Evolutionary conservation across 2,329 filamentous ascomycete species (phyloP).

Genomic region (Aspergillus transmontanensis): DNA sequence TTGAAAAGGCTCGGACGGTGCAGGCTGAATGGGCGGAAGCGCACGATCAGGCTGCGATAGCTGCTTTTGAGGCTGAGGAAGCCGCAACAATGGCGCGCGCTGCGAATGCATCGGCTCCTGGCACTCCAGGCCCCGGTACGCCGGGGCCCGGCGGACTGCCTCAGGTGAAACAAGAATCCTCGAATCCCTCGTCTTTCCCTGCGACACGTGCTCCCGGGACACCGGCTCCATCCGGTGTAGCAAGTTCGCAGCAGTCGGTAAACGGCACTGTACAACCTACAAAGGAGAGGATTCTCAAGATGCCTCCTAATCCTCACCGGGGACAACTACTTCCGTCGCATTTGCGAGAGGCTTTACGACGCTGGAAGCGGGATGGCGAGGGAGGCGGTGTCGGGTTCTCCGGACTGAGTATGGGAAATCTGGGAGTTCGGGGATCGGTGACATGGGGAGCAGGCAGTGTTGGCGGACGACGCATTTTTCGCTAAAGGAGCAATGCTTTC

Average conservation of each 20-base stretch:
- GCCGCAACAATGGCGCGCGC: conserved; percentile 35
- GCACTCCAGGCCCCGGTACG: not conserved
- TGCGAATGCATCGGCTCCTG: conserved; percentile 11
- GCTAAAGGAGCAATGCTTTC: conserved; percentile 25
- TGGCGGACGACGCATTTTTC: conserved; percentile 48
- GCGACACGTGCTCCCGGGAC: not conserved
- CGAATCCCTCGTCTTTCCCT: not conserved
- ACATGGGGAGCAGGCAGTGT: conserved; percentile 46
- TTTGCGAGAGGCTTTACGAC: conserved; percentile 51
- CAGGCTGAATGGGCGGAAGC: conserved; percentile 57
- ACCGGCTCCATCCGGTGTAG: conserved; percentile 13
- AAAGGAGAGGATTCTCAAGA: conserved; percentile 34
- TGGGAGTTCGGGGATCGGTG: conserved; percentile 46
- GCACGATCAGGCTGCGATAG: conserved; percentile 55
- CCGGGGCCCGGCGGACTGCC: not conserved
- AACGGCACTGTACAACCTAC: conserved; percentile 4
- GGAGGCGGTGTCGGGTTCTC: conserved; percentile 52
- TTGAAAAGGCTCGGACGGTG: conserved; percentile 66
- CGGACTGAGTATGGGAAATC: conserved; percentile 48
- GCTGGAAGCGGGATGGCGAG: conserved; percentile 53
- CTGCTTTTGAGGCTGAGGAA: conserved; percentile 59
- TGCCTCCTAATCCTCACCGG: conserved; percentile 48
- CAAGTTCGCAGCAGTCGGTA: not conserved
- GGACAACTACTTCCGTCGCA: conserved; percentile 52
- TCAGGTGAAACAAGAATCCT: conserved; percentile 7